Conservation (phyloP, 2,329 filamentous ascomycete genomes). For the Plectosphaerella cucumerina region DNA sequence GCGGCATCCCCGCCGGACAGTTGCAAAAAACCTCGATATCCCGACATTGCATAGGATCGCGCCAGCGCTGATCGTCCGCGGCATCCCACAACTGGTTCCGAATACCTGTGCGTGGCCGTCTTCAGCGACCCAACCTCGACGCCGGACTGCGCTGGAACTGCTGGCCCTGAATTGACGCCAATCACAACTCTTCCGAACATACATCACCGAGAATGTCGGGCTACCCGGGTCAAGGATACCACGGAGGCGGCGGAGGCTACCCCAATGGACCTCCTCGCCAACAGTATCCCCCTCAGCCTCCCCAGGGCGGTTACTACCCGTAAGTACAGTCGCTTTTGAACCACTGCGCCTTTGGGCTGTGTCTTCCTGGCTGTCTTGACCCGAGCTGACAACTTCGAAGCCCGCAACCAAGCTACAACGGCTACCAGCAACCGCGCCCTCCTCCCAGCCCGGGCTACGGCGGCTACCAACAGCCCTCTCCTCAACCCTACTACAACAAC, state of each 20-base stretch:
- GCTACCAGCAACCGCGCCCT: conserved; percentile 37
- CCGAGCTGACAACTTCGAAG: conserved; percentile 16
- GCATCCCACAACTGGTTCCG: too few species aligned
- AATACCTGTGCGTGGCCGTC: too few species aligned
- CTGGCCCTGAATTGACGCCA: too few species aligned
- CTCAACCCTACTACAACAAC: conserved; percentile 41
- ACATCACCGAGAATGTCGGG: conserved; percentile 64
- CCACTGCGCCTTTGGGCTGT: neutral
- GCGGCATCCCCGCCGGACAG: too few species aligned
- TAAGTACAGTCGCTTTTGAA: conserved; percentile 23
- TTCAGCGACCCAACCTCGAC: too few species aligned
- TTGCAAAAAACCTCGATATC: too few species aligned
- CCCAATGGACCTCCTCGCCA: conserved; percentile 27
- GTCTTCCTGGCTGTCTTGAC: neutral
- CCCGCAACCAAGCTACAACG: conserved; percentile 40
- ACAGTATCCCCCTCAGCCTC: conserved; percentile 35
- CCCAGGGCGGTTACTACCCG: conserved; percentile 46
- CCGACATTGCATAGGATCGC: too few species aligned
- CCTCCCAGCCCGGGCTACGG: conserved; percentile 34
- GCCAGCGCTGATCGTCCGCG: neutral
- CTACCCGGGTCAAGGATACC: conserved; percentile 53
- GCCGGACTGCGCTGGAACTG: too few species aligned
- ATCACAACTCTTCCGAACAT: too few species aligned
- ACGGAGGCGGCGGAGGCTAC: conserved; percentile 44
- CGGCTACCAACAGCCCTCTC: conserved; percentile 40